Evolutionary conservation across 2,329 filamentous ascomycete species (phyloP), one percentile per base, ranked within the genome.

Genomic region (Aspergillus oerlinghausenensis): DNA sequence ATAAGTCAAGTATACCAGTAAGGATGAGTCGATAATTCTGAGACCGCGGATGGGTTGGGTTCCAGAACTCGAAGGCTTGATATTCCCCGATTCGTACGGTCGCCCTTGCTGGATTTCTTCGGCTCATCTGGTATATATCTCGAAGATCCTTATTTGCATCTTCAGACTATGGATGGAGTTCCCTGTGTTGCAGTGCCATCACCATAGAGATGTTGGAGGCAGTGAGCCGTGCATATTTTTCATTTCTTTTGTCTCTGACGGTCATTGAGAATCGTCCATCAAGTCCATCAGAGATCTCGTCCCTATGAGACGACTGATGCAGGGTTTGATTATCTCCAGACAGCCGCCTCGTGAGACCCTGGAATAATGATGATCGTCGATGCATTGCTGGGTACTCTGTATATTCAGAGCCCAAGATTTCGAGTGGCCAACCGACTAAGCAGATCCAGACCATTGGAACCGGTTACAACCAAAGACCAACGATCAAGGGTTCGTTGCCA

Each of bases 41-140:
- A 63, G 59, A 61, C 57, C 52, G 51, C 55, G 50, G 54, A 47
- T 49, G 57, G 55, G 50, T 23, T 38, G 19, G 48, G 38, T 54
- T 52, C 49, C 49, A 38, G 42, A 55, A 59, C 42, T 54, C 52
- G 32, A 38, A 38, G 32, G 4, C 14, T 7, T 38, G 32, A 38
- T n/a, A 38, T 38, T 38, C 14, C 7, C 32, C 32, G 32, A 38
- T 38, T 38, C 14, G 32, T 38, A 17, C 14, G 14, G 14, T 38
- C 14, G 32, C 32, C 32, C 32, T 38, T 38, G 32, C 32, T 38
- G 32, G 14, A 38, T 38, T n/a, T 38, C 14, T 38, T 17, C 7
- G 3, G 6, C 32, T 38, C 32, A 17, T 38, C 32, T 38, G 14
- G 32, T 38, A 38, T 17, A 38, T 38, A 38, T 17, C 14, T 17